Evolutionary conservation across 345 rosid species (phyloP).

Genomic region (Cardiospermum halicacabum): DNA sequence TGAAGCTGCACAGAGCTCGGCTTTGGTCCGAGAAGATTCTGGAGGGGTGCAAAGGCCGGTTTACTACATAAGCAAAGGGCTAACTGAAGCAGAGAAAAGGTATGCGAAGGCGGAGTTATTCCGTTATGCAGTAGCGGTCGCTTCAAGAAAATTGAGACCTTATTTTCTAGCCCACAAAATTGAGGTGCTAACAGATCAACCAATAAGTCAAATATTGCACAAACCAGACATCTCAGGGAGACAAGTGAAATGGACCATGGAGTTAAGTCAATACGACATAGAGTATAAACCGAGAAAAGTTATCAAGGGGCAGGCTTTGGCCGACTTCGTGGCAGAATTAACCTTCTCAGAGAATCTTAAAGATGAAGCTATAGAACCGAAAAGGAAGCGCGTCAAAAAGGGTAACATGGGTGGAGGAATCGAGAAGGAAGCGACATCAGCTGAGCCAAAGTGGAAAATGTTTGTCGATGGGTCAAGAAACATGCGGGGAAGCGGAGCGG

Average conservation of each 20-base stretch:
- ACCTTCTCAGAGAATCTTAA: too few relatives aligned
- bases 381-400: too few relatives aligned
- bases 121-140: background rate
- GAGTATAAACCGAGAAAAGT: too few relatives aligned
- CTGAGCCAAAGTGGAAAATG: too few relatives aligned
- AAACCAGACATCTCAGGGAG: background rate
- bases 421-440: too few relatives aligned
- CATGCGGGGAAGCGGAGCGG: too few relatives aligned
- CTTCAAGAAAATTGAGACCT: background rate
- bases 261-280: background rate
- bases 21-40: background rate
- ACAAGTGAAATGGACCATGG: background rate
- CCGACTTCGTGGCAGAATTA: too few relatives aligned
- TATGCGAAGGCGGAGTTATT: background rate
- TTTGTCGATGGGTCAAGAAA: too few relatives aligned
- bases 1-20: too few relatives aligned
- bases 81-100: background rate
- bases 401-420: too few relatives aligned
- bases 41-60: background rate
- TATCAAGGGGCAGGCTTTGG: too few relatives aligned
- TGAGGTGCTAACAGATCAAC: background rate
- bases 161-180: background rate
- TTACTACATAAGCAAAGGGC: background rate
- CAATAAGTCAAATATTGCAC: background rate
- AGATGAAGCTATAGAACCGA: too few relatives aligned